Evolutionary conservation across 108 stramenopile species (phyloP).

Genomic region (Cylindrotheca fusiformis): DNA sequence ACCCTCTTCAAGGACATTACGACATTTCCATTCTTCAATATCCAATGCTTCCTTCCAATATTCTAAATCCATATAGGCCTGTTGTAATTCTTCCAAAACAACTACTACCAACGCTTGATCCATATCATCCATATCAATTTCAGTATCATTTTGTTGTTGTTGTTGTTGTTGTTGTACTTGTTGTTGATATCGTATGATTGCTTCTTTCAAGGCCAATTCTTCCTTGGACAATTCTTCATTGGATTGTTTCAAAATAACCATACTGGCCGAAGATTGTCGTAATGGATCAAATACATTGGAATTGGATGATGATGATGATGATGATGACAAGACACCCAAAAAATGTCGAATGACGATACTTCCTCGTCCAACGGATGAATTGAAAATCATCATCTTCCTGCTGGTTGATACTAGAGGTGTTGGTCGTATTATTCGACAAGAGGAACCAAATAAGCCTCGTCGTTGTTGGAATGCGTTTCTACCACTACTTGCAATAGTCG

Average conservation of each 20-base stretch:
- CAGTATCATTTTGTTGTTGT: slow-evolving; percentile 5
- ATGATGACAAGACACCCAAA: no score
- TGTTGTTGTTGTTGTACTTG: slow-evolving; percentile 19
- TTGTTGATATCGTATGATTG: neutral
- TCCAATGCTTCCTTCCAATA: slow-evolving; percentile 43
- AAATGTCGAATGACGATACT: no score
- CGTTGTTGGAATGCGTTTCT: no score
- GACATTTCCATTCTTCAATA: slow-evolving; percentile 23
- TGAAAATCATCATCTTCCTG: no score
- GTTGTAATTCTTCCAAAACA: slow-evolving; percentile 17
- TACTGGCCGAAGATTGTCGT: slow-evolving; percentile 16
- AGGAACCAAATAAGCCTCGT: no score
- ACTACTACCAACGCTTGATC: neutral
- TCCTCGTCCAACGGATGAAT: no score
- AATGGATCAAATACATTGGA: slow-evolving; percentile 5
- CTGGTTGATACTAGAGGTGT: no score
- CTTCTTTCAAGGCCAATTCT: slow-evolving; percentile 16
- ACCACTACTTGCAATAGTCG: no score
- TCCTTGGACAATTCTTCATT: slow-evolving; percentile 4
- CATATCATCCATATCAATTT: neutral
- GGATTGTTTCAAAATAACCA: slow-evolving; percentile 20
- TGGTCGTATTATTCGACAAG: no score
- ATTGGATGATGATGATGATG: slow-evolving; percentile 1
- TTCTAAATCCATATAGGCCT: slow-evolving; percentile 36
- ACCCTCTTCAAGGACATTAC: neutral